Base-by-base conservation (phyloP, 495 filamentous ascomycete genomes). In the Penicillium subrubescens region DNA sequence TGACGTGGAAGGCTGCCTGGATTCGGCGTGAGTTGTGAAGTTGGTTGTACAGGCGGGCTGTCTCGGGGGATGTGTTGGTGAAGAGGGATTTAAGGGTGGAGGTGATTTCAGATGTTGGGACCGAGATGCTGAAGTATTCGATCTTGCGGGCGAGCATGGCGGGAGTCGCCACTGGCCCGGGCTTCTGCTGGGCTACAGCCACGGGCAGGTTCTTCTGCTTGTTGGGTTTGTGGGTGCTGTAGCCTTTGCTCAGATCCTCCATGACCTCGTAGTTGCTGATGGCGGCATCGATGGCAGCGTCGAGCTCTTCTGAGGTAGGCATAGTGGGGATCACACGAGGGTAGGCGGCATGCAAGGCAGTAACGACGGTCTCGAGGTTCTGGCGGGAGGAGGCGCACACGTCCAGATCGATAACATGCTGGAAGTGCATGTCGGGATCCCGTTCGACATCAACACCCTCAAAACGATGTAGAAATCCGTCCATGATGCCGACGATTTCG, bases 1-100 rank as follows among this genome's bases (percentile, higher is more conserved):
- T 99, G 60, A 98, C 90, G 75, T 99, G 95, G 78, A 97, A 98
- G n/a, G 85, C 77, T 35, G 85, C 68, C 74, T 99, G 95, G 21
- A 98, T 74, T 56, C 95, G 91, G 27, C 88, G 84, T 1, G 81
- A 78, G 44, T 88, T 82, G 66, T 91, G 81, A 29, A 99, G 89
- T 50, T 91, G 85, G 64, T 86, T 82, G 83, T 89, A 98, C 66
- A 97, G 88, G 33, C 82, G 84, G 5, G 86, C 76, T 80, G 59
- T 82, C 71, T 37, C 83, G 8, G 60, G 62, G 69, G 62, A 19
- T 41, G 72, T 64, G 62, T 80, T 54, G 31, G 68, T 53, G 75
- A 98, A 98, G 41, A 87, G 75, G 58, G 85, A 86, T 14, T 92
- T 86, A 14, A 98, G 85, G 29, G 86, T 77, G 29, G 78, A 67